Conservation (phyloP, 1,139 yeast genomes). For the Scheffersomyces titani region DNA sequence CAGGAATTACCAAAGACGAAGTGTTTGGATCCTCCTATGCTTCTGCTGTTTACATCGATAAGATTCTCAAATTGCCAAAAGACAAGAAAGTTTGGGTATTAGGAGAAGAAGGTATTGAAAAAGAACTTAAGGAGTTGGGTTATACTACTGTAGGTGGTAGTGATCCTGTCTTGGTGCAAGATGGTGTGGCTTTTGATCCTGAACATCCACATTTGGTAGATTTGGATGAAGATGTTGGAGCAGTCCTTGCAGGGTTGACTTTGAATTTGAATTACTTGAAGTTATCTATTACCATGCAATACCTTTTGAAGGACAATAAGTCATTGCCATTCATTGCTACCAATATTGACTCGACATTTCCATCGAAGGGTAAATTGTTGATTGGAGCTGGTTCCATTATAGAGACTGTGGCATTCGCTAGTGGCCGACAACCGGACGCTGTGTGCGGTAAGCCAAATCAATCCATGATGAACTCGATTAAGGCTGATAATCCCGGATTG, state of each 20-base stretch:
- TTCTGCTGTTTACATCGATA: slow-evolving; percentile 79
- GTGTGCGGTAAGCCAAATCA: slow-evolving; percentile 88
- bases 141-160: slow-evolving; percentile 46
- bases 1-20: slow-evolving; percentile 63
- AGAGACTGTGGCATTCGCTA: slow-evolving; percentile 72
- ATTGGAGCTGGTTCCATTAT: slow-evolving; percentile 97
- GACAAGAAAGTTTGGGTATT: slow-evolving; percentile 57
- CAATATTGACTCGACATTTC: slow-evolving; percentile 94
- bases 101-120: slow-evolving; percentile 48
- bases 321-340: slow-evolving; percentile 84
- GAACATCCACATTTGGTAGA: slow-evolving; percentile 35
- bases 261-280: slow-evolving; percentile 76
- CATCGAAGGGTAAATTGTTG: slow-evolving; percentile 77
- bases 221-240: slow-evolving; percentile 75
- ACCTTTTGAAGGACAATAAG: slow-evolving; percentile 60
- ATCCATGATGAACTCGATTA: slow-evolving; percentile 88
- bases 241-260: slow-evolving; percentile 88
- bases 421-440: slow-evolving; percentile 69
- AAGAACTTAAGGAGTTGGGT: slow-evolving; percentile 44
- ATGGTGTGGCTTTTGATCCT: slow-evolving; percentile 36
- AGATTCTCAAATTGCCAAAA: slow-evolving; percentile 69
- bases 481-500: slow-evolving; percentile 56
- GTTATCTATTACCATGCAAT: slow-evolving; percentile 79
- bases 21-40: slow-evolving; percentile 93
- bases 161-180: slow-evolving; percentile 29